These are phyloP conservation scores for Exophiala sideris DNA, from an alignment of 2,329 filamentous ascomycete genomes.

Conservation along the genomic window DNA sequence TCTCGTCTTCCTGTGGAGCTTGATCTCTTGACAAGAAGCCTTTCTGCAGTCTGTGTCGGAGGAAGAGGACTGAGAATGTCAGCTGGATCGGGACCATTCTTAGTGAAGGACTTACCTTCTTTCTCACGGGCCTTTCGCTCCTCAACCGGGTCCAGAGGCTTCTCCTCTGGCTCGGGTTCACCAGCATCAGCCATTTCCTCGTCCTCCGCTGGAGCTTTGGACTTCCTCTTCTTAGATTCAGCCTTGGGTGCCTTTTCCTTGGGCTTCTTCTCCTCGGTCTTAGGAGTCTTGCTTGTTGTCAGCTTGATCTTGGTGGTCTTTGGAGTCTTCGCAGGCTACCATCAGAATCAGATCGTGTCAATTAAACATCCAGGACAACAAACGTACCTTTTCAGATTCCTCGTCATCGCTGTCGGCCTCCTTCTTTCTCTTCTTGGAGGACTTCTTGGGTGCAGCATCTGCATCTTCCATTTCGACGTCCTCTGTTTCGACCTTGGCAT, in stretches of 20 bases:
- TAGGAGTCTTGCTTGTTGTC: constrained; percentile 58
- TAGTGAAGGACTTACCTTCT: constrained; percentile 56
- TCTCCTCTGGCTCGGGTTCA: constrained; percentile 49
- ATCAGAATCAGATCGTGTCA: constrained; percentile 18
- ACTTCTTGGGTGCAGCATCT: constrained; percentile 52
- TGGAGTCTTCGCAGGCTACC: constrained; percentile 60
- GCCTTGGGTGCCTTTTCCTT: constrained; percentile 57
- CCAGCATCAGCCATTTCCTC: constrained; percentile 58
- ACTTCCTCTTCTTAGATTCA: constrained; percentile 58
- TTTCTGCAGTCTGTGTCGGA: constrained; percentile 92
- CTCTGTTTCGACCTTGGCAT: constrained; percentile 41
- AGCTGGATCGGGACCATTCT: constrained; percentile 12
- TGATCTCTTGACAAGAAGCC: constrained; percentile 83
- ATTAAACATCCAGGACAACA: not conserved
- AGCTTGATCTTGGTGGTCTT: constrained; percentile 59
- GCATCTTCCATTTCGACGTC: constrained; percentile 47
- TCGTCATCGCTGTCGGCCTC: constrained; percentile 64
- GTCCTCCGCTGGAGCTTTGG: constrained; percentile 51
- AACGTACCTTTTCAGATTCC: constrained; percentile 65
- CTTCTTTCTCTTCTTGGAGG: constrained; percentile 79
- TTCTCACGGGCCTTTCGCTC: constrained; percentile 55
- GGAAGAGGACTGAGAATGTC: constrained; percentile 67
- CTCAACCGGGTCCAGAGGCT: constrained; percentile 53
- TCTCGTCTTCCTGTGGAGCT: constrained; percentile 72
- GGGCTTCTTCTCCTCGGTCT: constrained; percentile 47